Base-by-base conservation (phyloP, 2,329 filamentous ascomycete species). In the Nigrospora oryzae region DNA sequence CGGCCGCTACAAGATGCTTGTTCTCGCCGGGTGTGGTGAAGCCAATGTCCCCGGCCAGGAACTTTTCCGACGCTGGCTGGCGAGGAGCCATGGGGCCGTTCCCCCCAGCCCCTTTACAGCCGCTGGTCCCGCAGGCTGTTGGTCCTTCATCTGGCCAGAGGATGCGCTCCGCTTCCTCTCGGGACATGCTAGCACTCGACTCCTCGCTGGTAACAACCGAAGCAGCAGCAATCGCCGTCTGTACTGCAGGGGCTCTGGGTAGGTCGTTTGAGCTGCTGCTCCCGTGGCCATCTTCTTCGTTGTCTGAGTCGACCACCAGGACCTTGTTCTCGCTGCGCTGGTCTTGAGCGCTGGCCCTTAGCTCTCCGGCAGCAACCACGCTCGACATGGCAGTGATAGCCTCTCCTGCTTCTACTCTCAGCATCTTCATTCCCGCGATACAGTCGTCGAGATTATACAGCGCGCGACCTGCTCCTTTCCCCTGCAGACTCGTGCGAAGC, bases 401-500 rank as follows among this genome's bases (percentile, higher is more conserved):
- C 8, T 7, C 23, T 28, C 23, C 23, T 28, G 23, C 23, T 28
- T 28, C 23, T 28, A 28, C 59, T 1, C 57, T 57, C 28, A 63
- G 60, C 6, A 45, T 48, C 36, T 57, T 61, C 17, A 36, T 36
- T n/a, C 16, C n/a, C 13, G 35, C 3, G 31, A 38, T 38, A 17
- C 40, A 36, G 36, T 19, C 16, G 19, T 23, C 33, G 15, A 34
- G 39, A 10, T 12, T 43, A 10, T 28, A 28, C 23, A 2, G 23
- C 23, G 23, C 23, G 23, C 40, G 35, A 19, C 11, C 41, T 28
- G 32, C 19, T 36, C 16, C 32, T 14, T 17, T 44, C 43, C 40
- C 50, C 55, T 32, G 61, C 47, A 64, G 46, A 15, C 51, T 56
- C 40, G 52, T 53, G 40, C 60, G 50, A 11, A 74, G 53, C 11